Percentiles rank a stretch among this genome's conserved stretches.
Conservation (phyloP, 2,329 filamentous ascomycete species). For the Colletotrichum coccodes region DNA sequence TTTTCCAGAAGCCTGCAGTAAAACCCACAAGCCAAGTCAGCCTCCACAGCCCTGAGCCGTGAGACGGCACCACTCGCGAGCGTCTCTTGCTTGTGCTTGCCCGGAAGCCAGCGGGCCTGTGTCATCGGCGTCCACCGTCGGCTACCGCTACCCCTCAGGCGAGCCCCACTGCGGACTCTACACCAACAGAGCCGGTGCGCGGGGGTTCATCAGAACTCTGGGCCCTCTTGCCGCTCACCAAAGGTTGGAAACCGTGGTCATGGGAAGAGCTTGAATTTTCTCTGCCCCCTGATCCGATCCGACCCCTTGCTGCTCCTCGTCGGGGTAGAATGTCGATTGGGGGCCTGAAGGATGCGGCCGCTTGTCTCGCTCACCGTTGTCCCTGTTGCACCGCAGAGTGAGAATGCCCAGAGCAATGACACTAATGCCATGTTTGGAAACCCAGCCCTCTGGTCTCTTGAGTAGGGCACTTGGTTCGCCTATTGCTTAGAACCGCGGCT, state of each 20-base stretch:
- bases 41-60: constrained; percentile 1
- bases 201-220: constrained; percentile 25
- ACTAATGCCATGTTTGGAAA: neutral
- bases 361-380: neutral
- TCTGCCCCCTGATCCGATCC: neutral
- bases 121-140: constrained; percentile 16
- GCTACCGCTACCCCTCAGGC: constrained; percentile 21
- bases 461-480: neutral
- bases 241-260: constrained; percentile 11
- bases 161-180: constrained; percentile 24
- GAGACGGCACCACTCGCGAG: neutral
- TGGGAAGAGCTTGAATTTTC: constrained; percentile 13
- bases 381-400: neutral
- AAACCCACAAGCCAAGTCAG: neutral
- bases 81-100: neutral
- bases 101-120: constrained; percentile 27
- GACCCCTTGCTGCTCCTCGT: neutral
- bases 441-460: neutral
- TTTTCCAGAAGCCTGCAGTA: constrained; percentile 11
- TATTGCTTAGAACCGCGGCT: neutral
- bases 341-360: neutral
- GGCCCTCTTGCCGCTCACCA: constrained; percentile 16
- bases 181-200: constrained; percentile 25
- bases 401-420: neutral
- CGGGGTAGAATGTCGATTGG: neutral